Conservation (phyloP, 2,329 filamentous ascomycete species). For the Aspergillus fischeri region DNA sequence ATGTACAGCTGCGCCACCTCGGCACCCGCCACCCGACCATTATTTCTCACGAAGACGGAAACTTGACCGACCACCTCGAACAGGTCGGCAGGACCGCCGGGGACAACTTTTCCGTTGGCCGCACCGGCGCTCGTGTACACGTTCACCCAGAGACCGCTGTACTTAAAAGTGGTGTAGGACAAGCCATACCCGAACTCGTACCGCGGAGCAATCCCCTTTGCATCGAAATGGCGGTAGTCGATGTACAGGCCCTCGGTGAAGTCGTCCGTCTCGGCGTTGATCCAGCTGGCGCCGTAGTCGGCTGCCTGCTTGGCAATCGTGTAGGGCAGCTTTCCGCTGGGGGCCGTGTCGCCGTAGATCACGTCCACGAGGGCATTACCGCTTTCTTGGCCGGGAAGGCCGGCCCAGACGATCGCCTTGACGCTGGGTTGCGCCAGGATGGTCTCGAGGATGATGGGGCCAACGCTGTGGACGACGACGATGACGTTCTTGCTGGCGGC, state of each 20-base stretch:
- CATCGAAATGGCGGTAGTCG: conserved; percentile 55
- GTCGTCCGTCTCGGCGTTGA: conserved; percentile 23
- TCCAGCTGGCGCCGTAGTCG: conserved; percentile 43
- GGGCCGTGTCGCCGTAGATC: conserved; percentile 41
- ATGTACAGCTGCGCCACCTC: conserved; percentile 61
- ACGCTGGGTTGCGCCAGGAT: conserved; percentile 57
- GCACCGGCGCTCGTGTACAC: not conserved
- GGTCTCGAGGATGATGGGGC: conserved; percentile 54
- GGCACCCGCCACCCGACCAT: conserved; percentile 61
- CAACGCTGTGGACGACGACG: conserved; percentile 63
- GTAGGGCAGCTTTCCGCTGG: conserved; percentile 58
- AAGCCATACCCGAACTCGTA: conserved; percentile 57
- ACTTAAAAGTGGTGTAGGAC: conserved; percentile 1
- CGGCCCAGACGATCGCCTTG: conserved; percentile 60
- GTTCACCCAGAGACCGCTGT: not conserved
- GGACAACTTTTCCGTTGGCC: not conserved
- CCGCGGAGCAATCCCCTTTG: conserved; percentile 45
- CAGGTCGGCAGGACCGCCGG: conserved; percentile 52
- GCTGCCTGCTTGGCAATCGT: conserved; percentile 54
- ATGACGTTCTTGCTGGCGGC: conserved; percentile 58
- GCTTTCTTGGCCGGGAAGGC: conserved; percentile 57
- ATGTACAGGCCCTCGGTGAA: conserved; percentile 52
- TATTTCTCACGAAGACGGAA: conserved; percentile 67
- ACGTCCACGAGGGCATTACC: conserved; percentile 46
- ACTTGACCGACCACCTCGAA: conserved; percentile 45